These are phyloP conservation scores for Luffa acutangula DNA, from an alignment of 306 rosid species.

Conservation along the genomic window DNA sequence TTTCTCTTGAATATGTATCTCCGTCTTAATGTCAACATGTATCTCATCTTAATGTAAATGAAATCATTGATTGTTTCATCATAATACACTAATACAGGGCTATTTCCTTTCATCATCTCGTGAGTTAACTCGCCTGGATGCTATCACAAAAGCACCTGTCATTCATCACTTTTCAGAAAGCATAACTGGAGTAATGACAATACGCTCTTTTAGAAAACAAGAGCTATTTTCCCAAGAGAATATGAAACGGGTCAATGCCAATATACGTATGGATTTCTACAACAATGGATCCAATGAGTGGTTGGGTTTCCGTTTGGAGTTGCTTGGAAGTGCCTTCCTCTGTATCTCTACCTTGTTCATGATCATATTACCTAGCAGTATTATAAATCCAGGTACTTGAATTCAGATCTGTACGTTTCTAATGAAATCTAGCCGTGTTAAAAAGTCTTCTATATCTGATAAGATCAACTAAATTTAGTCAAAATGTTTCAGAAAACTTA, in stretches of 20 bases:
- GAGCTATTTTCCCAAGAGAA: slow-evolving; percentile 44
- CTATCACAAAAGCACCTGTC: slow-evolving; percentile 89
- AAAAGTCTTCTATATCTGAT: neutral
- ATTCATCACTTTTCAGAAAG: slow-evolving; percentile 96
- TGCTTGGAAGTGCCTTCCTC: slow-evolving; percentile 64
- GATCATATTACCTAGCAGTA: slow-evolving; percentile 74
- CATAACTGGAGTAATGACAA: slow-evolving; percentile 84
- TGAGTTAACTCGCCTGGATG: slow-evolving; percentile 77
- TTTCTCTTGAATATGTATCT: neutral
- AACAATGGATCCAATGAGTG: slow-evolving; percentile 83
- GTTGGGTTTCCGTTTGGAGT: slow-evolving; percentile 88
- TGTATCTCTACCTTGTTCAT: slow-evolving; percentile 76
- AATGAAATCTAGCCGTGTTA: neutral
- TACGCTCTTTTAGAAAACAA: slow-evolving; percentile 62
- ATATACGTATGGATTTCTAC: slow-evolving; percentile 88
- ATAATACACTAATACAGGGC: slow-evolving; percentile 49
- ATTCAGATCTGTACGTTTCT: neutral
- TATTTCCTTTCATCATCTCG: slow-evolving; percentile 84
- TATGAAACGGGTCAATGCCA: slow-evolving; percentile 54
- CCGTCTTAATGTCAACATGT: neutral
- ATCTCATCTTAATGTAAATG: neutral
- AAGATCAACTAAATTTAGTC: neutral
- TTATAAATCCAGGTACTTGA: slow-evolving; percentile 73
- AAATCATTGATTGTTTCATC: slow-evolving; percentile 1
- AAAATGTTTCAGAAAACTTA: neutral